Base-by-base conservation (phyloP, 768 basidiomycete species). In the Tylopilus intermedius region DNA sequence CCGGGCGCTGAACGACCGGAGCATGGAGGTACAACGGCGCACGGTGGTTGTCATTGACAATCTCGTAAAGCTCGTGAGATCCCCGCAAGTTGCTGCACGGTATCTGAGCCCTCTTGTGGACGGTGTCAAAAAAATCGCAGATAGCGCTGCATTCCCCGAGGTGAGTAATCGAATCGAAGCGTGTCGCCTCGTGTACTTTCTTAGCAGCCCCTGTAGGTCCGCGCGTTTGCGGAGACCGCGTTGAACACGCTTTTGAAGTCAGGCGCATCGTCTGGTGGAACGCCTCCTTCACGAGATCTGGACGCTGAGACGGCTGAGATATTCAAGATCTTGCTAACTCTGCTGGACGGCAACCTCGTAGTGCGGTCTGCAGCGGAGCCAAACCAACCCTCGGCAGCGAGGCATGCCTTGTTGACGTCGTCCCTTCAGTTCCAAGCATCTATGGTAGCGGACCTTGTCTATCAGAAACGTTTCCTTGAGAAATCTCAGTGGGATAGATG, bases 41-140 rank as follows among this genome's bases (percentile, higher is more conserved):
- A 87, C 91, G 1, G 94, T 96, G 53, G 86, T 97, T 45, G 92
- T 97, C 64, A 82, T 94, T 55, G 93, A 95, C 65, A 97, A 98
- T 72, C 78, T 98, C 50, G 94, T 96, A 71, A 98, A 97, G 73
- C 88, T 98, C 56, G 95, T 98, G 39, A 88, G 95, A 57, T 83
- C 94, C 62, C 88, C 90, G 3, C 83, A 79, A 54, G 82, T 97
- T 37, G 95, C 95, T 47, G 94, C 94, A 4, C 79, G 79, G 32
- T 94, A 97, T 70, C 81, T 94, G 32, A 87, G 86, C 58, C 78
- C 86, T 38, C 83, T 98, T 39, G 86, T 95, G 4, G 88, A 90
- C 32, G 93, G 94, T 53, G 92, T 95, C 15, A 82, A 90, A 64
- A 90, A 88, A 70, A 92, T 97, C 59, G 89, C 89, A 11, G 83